Percentiles rank a stretch among this genome's conserved stretches.
Conservation (phyloP, 805 yeast genomes). For the Cyberlindnera lachancei region DNA sequence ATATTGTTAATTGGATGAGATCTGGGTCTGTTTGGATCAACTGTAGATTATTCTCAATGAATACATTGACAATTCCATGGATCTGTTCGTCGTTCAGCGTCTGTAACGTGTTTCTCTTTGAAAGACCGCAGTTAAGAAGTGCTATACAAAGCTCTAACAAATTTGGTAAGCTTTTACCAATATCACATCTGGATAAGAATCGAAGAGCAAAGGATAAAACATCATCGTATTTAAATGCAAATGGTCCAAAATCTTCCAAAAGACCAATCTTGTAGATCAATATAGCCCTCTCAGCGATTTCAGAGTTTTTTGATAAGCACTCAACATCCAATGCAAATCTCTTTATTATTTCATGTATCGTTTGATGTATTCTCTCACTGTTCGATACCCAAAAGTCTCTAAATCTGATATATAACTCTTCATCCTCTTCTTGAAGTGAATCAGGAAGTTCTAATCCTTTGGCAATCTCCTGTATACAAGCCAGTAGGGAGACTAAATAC, state of each 20-base stretch:
- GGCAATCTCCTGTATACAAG: constrained; percentile 64
- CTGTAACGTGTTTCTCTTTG: constrained; percentile 1
- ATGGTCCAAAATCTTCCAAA: constrained; percentile 62
- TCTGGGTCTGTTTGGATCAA: constrained; percentile 50
- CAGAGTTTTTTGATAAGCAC: constrained; percentile 33
- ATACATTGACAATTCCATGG: constrained; percentile 11
- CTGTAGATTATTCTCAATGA: constrained; percentile 9
- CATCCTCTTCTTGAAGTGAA: constrained; percentile 33
- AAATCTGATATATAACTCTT: constrained; percentile 13
- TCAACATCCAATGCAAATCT: constrained; percentile 34
- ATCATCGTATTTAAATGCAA: constrained; percentile 38
- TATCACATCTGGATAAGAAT: constrained; percentile 4
- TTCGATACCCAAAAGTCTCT: constrained; percentile 20
- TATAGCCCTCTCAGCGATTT: constrained; percentile 57
- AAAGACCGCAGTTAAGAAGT: constrained; percentile 15
- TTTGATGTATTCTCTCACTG: constrained; percentile 6
- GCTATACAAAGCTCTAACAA: constrained; percentile 15
- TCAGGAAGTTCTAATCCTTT: constrained; percentile 58
- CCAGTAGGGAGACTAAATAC: constrained; percentile 47
- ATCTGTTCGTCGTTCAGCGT: constrained; percentile 8
- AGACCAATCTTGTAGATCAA: constrained; percentile 57
- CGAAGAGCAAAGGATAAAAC: constrained; percentile 33
- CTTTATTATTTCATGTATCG: constrained; percentile 23
- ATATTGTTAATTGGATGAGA: constrained; percentile 41
- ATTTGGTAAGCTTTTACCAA: constrained; percentile 19